Evolutionary conservation across 1,139 yeast genomes (phyloP).

Genomic region (Suhomyces yuchorum): DNA sequence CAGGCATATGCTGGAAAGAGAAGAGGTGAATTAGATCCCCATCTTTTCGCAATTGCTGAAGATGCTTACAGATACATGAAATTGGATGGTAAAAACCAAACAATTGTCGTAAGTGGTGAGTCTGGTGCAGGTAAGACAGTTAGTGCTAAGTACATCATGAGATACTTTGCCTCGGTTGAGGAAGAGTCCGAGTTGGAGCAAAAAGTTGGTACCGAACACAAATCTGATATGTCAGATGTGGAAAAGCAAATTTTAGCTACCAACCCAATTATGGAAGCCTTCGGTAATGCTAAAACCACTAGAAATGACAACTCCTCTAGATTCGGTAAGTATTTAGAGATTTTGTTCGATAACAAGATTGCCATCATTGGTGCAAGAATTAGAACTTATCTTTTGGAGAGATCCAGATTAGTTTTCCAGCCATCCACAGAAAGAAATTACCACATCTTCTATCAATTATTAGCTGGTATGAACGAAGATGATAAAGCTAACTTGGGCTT

Average conservation of each 20-base stretch:
- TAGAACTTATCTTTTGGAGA: slow-evolving; percentile 87
- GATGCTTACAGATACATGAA: slow-evolving; percentile 98
- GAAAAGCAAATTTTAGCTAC: slow-evolving; percentile 96
- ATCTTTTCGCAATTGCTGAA: slow-evolving; percentile 95
- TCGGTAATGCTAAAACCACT: slow-evolving; percentile 97
- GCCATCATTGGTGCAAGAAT: slow-evolving; percentile 93
- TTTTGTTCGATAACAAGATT: slow-evolving; percentile 70
- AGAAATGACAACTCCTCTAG: slow-evolving; percentile 97
- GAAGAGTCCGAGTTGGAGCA: slow-evolving; percentile 47
- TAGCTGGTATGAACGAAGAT: slow-evolving; percentile 71
- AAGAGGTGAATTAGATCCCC: slow-evolving; percentile 95
- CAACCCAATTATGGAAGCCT: slow-evolving; percentile 97
- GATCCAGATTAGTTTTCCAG: slow-evolving; percentile 93
- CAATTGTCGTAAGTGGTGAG: slow-evolving; percentile 96
- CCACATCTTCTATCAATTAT: slow-evolving; percentile 90
- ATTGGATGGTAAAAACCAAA: slow-evolving; percentile 80
- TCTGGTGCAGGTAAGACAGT: slow-evolving; percentile 99
- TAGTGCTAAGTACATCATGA: slow-evolving; percentile 95
- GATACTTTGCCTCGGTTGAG: slow-evolving; percentile 95
- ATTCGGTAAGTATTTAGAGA: slow-evolving; percentile 94
- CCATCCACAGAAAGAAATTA: slow-evolving; percentile 88
- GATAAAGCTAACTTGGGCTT: slow-evolving; percentile 63
- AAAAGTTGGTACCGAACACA: slow-evolving; percentile 44
- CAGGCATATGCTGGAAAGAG: slow-evolving; percentile 92
- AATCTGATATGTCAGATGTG: slow-evolving; percentile 82